phyloP scores from a whole-genome alignment of 176 grass and related monocot genomes.

The Oryza longistaminata region DNA sequence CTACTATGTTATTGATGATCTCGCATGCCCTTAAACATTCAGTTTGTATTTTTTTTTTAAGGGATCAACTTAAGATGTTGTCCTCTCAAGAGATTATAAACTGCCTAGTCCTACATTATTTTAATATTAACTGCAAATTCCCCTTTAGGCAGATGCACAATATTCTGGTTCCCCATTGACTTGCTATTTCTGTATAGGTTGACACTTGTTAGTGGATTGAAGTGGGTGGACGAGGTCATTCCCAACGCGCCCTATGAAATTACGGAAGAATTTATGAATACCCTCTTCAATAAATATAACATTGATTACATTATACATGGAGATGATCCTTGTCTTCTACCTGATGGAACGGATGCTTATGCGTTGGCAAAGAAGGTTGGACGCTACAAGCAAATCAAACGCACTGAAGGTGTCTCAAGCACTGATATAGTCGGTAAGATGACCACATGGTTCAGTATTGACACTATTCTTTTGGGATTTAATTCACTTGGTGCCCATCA shows the following conservation, averaged over 20 bases:
- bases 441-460: constrained; percentile 12
- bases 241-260: constrained; percentile 83
- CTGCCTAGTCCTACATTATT: background rate
- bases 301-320: constrained; percentile 92
- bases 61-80: constrained; percentile 4
- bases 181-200: constrained; percentile 40
- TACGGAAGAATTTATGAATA: constrained; percentile 90
- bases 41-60: background rate
- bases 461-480: constrained; percentile 9
- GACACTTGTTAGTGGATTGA: constrained; percentile 82
- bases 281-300: constrained; percentile 82
- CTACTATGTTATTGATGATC: background rate
- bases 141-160: background rate
- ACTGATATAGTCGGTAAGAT: constrained; percentile 87
- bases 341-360: constrained; percentile 89
- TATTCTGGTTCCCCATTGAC: background rate
- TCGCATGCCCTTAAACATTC: background rate
- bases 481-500: background rate
- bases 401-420: constrained; percentile 90
- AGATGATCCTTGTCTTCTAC: constrained; percentile 90
- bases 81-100: too few relatives aligned
- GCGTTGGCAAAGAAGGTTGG: constrained; percentile 79
- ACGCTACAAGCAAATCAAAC: constrained; percentile 93
- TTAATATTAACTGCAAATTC: background rate
- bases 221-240: constrained; percentile 94